These are phyloP conservation scores for Cyberlindnera saturnus DNA, from an alignment of 805 yeast genomes.

Conservation along the genomic window DNA sequence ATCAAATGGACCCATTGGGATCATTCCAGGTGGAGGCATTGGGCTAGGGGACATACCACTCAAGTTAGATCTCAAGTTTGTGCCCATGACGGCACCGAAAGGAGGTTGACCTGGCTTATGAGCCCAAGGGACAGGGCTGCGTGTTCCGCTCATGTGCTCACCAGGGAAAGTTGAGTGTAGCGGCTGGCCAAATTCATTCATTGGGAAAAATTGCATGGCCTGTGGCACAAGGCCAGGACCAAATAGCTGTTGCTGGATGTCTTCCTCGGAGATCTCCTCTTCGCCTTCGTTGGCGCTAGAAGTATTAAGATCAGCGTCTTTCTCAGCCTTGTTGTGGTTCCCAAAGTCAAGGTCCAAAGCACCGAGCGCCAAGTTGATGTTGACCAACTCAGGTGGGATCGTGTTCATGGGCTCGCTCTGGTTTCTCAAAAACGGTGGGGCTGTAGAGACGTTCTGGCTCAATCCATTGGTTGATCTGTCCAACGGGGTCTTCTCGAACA, in stretches of 20 bases:
- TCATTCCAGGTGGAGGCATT: constrained; percentile 22
- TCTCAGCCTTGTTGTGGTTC: constrained; percentile 1
- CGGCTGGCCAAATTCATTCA: constrained; percentile 25
- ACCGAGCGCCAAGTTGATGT: constrained; percentile 22
- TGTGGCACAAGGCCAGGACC: constrained; percentile 17
- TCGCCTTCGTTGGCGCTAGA: constrained; percentile 7
- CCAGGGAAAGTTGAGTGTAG: constrained; percentile 18
- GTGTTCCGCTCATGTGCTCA: constrained; percentile 13
- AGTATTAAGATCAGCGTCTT: constrained; percentile 3
- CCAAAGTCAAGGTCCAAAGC: constrained; percentile 23
- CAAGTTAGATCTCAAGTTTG: constrained; percentile 5
- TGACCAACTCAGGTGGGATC: constrained; percentile 18
- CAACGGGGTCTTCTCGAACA: constrained; percentile 18
- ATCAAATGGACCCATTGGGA: constrained; percentile 22
- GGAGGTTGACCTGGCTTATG: constrained; percentile 18
- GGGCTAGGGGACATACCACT: constrained; percentile 20
- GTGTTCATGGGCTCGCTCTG: constrained; percentile 6
- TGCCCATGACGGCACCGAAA: constrained; percentile 10
- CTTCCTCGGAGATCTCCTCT: constrained; percentile 1
- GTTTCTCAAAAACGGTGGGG: constrained; percentile 22
- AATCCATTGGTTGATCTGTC: constrained; percentile 19
- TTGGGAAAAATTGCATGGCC: constrained; percentile 23
- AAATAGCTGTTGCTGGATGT: constrained; percentile 7
- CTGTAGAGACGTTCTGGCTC: constrained; percentile 16
- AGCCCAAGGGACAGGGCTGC: constrained; percentile 18